Conservation (phyloP, 345 rosid species). For the Cochlearia excelsa region DNA sequence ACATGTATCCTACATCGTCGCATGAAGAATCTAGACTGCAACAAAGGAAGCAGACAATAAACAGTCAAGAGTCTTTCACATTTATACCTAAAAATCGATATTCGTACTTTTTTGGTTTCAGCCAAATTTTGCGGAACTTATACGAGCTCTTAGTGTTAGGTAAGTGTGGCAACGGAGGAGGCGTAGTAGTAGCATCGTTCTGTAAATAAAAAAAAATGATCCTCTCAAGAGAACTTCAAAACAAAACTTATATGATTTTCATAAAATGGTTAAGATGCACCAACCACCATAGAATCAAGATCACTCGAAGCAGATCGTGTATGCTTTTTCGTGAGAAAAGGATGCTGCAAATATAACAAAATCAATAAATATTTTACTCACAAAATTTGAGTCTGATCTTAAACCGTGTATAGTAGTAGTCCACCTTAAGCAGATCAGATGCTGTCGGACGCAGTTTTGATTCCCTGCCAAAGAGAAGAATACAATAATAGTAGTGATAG, state of each 20-base stretch:
- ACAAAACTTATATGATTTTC: constrained; percentile 15
- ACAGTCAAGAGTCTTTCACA: constrained; percentile 10
- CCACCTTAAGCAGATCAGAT: constrained; percentile 75
- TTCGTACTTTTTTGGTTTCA: constrained; percentile 9
- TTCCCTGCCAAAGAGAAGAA: constrained; percentile 53
- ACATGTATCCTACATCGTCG: constrained; percentile 45
- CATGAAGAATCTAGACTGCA: constrained; percentile 51
- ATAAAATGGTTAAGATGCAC: constrained; percentile 33
- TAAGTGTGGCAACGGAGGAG: constrained; percentile 30
- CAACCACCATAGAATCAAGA: constrained; percentile 44
- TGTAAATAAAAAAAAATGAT: constrained; percentile 35
- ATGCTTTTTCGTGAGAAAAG: constrained; percentile 59
- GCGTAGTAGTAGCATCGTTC: constrained; percentile 47
- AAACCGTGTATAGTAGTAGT: constrained; percentile 22
- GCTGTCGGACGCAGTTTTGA: constrained; percentile 78
- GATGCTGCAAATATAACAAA: constrained; percentile 58
- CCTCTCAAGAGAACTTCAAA: constrained; percentile 16
- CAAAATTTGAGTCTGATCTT: constrained; percentile 30
- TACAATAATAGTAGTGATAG: constrained; percentile 11
- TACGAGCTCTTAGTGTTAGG: constrained; percentile 41
- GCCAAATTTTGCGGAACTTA: constrained; percentile 34
- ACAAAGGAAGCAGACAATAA: constrained; percentile 22
- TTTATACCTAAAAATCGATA: constrained; percentile 1
- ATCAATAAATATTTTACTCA: constrained; percentile 2
- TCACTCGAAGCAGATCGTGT: constrained; percentile 39